Conservation (phyloP, 176 grass and related monocot species). For the Triticum aestivum region IWGSC_CS_RefSeq_v2.1 NC_057800.1:69853449-69853948, state of each 20-base stretch:
- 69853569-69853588: background rate
- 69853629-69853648: background rate
- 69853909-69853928: background rate
- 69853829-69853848: background rate
- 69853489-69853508: constrained; percentile 4
- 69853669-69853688: background rate
- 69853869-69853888: background rate
- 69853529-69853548: background rate
- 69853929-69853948: background rate
- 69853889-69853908: background rate
- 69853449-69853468: background rate
- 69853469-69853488: background rate
- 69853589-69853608: background rate
- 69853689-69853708: background rate
- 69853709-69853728: background rate
- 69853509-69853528: background rate
- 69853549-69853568: background rate
- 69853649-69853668: background rate
- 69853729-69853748: background rate
- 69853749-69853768: background rate
- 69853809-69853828: background rate
- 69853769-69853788: background rate
- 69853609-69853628: background rate
- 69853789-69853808: background rate
- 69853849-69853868: background rate